Conservation (phyloP, 1,139 yeast species). For the Hanseniaspora sp. region DNA sequence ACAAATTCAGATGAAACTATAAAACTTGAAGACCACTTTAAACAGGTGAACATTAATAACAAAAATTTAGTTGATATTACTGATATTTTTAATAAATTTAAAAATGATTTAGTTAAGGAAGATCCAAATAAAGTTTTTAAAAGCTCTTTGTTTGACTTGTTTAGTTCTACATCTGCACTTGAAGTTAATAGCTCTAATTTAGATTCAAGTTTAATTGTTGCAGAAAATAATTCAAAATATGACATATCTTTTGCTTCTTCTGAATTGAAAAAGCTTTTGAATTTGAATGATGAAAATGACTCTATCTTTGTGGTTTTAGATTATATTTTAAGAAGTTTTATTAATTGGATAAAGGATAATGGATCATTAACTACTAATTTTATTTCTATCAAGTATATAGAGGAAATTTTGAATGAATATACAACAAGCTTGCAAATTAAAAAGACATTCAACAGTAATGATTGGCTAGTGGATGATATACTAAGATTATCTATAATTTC, state of each 20-base stretch:
- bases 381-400: slow-evolving; percentile 54
- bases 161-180: slow-evolving; percentile 66
- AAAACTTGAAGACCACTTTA: not conserved
- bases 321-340: slow-evolving; percentile 36
- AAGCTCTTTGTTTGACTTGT: slow-evolving; percentile 43
- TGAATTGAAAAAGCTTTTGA: slow-evolving; percentile 16
- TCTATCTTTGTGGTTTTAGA: slow-evolving; percentile 40
- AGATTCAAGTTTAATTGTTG: slow-evolving; percentile 48
- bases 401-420: slow-evolving; percentile 40
- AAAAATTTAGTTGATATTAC: slow-evolving; percentile 38
- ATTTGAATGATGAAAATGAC: slow-evolving; percentile 22
- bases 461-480: slow-evolving; percentile 37
- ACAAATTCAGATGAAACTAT: not conserved
- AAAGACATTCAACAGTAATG: slow-evolving; percentile 25
- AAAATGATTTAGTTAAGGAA: slow-evolving; percentile 30
- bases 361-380: slow-evolving; percentile 50
- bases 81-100: slow-evolving; percentile 25
- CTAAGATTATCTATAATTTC: slow-evolving; percentile 29
- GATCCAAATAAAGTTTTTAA: slow-evolving; percentile 39
- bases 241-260: slow-evolving; percentile 20
- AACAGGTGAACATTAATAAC: not conserved
- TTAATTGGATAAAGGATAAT: slow-evolving; percentile 49
- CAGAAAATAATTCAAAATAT: slow-evolving; percentile 31
- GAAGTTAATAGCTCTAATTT: slow-evolving; percentile 52
- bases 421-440: slow-evolving; percentile 21